Conservation (phyloP, 768 basidiomycete species). For the Scleroderma citrinum region DNA sequence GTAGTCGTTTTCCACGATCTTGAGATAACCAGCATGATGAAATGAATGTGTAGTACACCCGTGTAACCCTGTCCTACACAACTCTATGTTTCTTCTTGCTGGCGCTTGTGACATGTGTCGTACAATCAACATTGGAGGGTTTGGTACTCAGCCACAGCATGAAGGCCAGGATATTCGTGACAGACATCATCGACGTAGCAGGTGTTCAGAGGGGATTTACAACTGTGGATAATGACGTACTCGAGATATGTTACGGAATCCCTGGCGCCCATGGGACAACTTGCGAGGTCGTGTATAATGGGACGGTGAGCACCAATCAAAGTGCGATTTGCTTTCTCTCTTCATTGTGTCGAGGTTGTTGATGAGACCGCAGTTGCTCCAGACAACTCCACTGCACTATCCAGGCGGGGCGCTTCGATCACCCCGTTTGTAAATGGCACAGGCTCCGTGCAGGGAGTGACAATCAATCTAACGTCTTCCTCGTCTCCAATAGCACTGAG, state of each 20-base stretch:
- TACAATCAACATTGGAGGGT: conserved; percentile 37
- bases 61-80: conserved; percentile 44
- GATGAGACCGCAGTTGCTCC: not conserved
- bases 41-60: conserved; percentile 33
- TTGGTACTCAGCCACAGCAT: conserved; percentile 34
- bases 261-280: conserved; percentile 25
- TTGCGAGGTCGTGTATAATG: conserved; percentile 15
- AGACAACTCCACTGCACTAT: not conserved
- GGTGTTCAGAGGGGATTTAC: conserved; percentile 21
- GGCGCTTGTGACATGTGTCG: conserved; percentile 36
- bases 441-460: not conserved
- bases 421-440: not conserved
- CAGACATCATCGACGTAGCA: conserved; percentile 24
- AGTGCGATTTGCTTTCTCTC: not conserved
- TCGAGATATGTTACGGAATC: conserved; percentile 36
- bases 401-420: not conserved
- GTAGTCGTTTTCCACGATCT: not conserved
- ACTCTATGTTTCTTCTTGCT: conserved; percentile 45
- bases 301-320: conserved; percentile 2
- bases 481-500: conserved; percentile 5
- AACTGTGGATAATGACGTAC: conserved; percentile 10
- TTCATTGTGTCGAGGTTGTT: not conserved
- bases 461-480: not conserved
- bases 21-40: not conserved
- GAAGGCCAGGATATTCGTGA: conserved; percentile 28